Base-by-base conservation (phyloP, 2,329 filamentous ascomycete species). In the Bipolaris gigantea region DNA sequence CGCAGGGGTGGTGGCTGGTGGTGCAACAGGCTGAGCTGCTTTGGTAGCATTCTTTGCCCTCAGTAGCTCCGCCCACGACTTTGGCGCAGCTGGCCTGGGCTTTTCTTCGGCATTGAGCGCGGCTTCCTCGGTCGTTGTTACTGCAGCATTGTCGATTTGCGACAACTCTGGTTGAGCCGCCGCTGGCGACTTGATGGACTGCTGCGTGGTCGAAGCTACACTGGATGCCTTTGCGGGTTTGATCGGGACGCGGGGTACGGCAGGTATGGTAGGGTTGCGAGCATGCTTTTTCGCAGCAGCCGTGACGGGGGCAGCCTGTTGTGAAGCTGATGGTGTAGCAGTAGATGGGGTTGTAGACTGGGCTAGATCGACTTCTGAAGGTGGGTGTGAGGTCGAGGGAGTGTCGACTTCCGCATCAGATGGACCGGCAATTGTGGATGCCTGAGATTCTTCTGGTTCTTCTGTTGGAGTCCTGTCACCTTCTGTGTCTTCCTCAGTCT, bases 31-130 rank as follows among this genome's bases (percentile, higher is more conserved):
- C 38, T 62, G 62, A 2, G 56, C 49, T 38, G 53, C 50, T n/a
- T 75, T 67, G 42, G 74, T 63, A 41, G 76, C 60, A 44, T 77
- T 73, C 61, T 82, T 81, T 9, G 80, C 75, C 48, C 85, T 81
- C 48, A 90, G 81, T 40, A 90, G 77, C 59, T 88, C 87, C 23
- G 87, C 85, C 87, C 87, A 90, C 1, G 84, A 86, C 65, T 87
- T 80, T 9, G 77, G 77, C 8, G 73, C 62, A 23, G 83, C 81
- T n/a, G 79, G 75, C 41, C 79, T 78, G 4, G 71, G 60, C 15
- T 74, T 60, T 36, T 75, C 71, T 21, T 76, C 75, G 15, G 62
- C 55, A 30, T 48, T 60, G 7, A 23, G 56, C 25, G 27, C 53
- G 1, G 50, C 42, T 25, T 67, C 65, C 15, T 57, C 16, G 8